Conservation (phyloP, 2,329 filamentous ascomycete genomes). For the Microsporum canis region DNA sequence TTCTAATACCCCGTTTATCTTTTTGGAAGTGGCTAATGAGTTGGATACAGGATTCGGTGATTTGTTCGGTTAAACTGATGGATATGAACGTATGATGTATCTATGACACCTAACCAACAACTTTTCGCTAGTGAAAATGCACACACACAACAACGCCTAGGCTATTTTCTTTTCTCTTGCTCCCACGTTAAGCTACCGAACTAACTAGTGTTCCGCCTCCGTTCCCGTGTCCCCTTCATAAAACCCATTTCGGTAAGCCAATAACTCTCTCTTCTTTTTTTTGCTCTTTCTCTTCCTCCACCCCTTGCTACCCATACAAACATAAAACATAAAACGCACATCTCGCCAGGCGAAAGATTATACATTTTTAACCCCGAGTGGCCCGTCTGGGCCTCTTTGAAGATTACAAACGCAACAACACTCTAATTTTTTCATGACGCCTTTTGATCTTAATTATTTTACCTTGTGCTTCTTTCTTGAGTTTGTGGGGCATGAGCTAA, state of each 20-base stretch:
- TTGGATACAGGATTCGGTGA: constrained; percentile 57
- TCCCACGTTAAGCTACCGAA: constrained; percentile 20
- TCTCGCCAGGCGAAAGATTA: constrained; percentile 44
- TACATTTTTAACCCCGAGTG: constrained; percentile 53
- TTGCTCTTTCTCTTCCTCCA: constrained; percentile 21
- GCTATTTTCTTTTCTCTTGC: constrained; percentile 22
- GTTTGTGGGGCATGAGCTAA: not conserved
- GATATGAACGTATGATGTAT: constrained; percentile 27
- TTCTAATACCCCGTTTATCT: not conserved
- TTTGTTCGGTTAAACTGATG: constrained; percentile 56
- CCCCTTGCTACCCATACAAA: constrained; percentile 5
- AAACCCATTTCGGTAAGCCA: not conserved
- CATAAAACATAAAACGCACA: no score
- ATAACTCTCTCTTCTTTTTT: constrained; percentile 15
- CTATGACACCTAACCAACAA: constrained; percentile 15
- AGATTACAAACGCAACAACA: constrained; percentile 54
- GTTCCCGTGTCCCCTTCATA: not conserved
- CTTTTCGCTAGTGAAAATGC: not conserved
- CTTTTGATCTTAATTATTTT: not conserved
- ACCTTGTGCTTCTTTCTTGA: not conserved
- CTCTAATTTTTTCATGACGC: constrained; percentile 62
- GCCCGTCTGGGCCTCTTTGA: constrained; percentile 36
- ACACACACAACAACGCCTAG: constrained; percentile 10
- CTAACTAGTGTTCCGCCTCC: not conserved
- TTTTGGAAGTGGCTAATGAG: not conserved